Conservation (phyloP, 1,139 yeast species). For the Saccharomyces hybrid region DNA sequence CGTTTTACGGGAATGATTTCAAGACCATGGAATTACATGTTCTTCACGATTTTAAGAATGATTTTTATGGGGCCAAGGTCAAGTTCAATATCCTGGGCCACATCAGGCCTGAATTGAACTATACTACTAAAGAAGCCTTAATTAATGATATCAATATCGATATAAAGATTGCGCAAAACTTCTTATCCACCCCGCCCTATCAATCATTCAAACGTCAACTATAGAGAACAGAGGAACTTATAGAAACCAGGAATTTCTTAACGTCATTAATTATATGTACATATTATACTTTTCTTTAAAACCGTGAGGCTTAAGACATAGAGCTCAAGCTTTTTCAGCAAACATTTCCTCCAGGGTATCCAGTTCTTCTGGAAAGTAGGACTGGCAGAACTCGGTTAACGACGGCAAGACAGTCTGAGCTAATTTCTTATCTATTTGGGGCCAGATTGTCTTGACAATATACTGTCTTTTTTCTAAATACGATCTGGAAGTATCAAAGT, state of each 20-base stretch:
- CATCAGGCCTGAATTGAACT: conserved; percentile 84
- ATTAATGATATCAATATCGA: conserved; percentile 80
- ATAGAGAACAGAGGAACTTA: neutral
- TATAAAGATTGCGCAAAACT: conserved; percentile 55
- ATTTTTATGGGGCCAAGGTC: conserved; percentile 79
- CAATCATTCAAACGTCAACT: neutral
- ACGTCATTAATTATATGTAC: conserved; percentile 2
- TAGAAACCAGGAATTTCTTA: neutral
- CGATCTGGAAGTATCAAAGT: conserved; percentile 20
- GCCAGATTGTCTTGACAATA: conserved; percentile 19
- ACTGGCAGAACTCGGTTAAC: conserved; percentile 17
- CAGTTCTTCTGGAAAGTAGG: conserved; percentile 28
- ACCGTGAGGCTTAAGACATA: neutral
- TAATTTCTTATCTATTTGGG: conserved; percentile 11
- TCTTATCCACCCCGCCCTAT: conserved; percentile 30
- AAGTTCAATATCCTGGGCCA: conserved; percentile 73
- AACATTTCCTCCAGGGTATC: conserved; percentile 15
- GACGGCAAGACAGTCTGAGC: conserved; percentile 4
- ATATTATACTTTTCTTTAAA: neutral
- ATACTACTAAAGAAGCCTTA: conserved; percentile 78
- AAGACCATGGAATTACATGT: conserved; percentile 83
- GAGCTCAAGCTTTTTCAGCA: neutral
- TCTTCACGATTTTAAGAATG: conserved; percentile 56
- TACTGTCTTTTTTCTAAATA: conserved; percentile 24
- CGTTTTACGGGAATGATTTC: conserved; percentile 63